Evolutionary conservation across 2,329 filamentous ascomycete genomes (phyloP), one percentile per base, ranked within the genome.

Genomic region (Cytospora piceae): DNA sequence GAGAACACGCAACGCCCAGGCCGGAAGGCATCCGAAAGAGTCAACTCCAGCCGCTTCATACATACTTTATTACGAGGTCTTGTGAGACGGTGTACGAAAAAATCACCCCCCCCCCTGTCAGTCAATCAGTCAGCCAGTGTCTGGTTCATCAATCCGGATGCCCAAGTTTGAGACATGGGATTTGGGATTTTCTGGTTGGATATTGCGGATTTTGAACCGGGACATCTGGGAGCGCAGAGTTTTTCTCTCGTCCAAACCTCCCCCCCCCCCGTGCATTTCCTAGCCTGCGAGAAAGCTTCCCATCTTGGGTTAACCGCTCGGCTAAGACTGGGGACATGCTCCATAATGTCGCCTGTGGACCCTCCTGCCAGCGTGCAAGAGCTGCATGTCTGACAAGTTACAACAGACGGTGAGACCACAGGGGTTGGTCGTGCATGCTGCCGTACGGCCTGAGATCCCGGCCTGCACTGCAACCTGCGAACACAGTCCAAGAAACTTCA

Each of bases 211-310:
- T 3, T 31, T 31, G 55, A 37, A 46, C 56, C 63, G 55, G 61
- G 66, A 46, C n/a, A n/a, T n/a, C n/a, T n/a, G n/a, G n/a, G n/a
- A 61, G 56, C 62, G 66, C 63, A 68, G 63, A 68, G 51, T 66
- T 68, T 67, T 66, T 64, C 49, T 61, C 55, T 58, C 58, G 12
- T 60, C 56, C 51, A 63, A 62, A 61, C 61, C 27, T 29, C 27
- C 27, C 27, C 27, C 12, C 24, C 51, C 53, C 54, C 34, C 37
- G 12, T 31, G 55, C 63, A 24, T 49, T 49, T 49, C n/a, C 34
- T 5, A 39, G 34, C 55, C 55, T 52, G 52, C 49, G 57, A 64
- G 37, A 51, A 56, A 39, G 57, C 62, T 67, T 63, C 60, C 64
- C 55, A 34, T 61, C 42, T 49, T 31, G 60, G 56, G 53, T 37